phyloP scores from a whole-genome alignment of 371 early-diverging fungal species.

The Coemansia sp. region DNA sequence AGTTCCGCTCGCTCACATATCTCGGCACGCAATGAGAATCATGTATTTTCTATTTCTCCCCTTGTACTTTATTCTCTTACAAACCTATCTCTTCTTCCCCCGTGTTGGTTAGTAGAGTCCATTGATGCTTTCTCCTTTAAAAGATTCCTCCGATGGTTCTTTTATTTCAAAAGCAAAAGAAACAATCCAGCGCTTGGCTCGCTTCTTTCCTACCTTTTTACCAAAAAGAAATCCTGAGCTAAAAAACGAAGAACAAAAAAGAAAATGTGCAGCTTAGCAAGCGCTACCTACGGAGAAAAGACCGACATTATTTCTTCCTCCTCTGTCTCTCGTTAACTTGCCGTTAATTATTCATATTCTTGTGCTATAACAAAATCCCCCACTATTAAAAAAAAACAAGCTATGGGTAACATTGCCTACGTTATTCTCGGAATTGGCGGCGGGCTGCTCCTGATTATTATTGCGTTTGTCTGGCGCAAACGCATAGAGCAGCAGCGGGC shows the following conservation, averaged over 20 bases:
- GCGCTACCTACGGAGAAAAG: no score
- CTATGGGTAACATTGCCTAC: not conserved
- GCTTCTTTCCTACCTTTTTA: no score
- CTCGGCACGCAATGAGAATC: slow-evolving; percentile 7
- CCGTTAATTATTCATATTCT: not conserved
- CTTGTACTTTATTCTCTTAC: not conserved
- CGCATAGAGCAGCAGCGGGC: no score
- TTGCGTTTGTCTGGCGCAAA: not conserved
- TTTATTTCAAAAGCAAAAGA: not conserved
- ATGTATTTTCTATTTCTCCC: not conserved
- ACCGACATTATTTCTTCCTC: no score
- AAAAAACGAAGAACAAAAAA: no score
- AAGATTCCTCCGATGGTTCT: no score
- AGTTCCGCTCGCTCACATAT: slow-evolving; percentile 34
- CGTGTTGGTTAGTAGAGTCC: not conserved
- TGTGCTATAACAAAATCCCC: no score
- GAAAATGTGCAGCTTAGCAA: no score
- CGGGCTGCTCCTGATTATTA: slow-evolving; percentile 3
- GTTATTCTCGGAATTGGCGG: slow-evolving; percentile 7
- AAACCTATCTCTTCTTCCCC: not conserved
- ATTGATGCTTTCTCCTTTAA: not conserved
- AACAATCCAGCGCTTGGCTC: not conserved
- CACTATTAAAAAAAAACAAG: no score
- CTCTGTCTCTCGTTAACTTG: no score
- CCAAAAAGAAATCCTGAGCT: no score